Evolutionary conservation across 345 rosid genomes (phyloP), one percentile per base, ranked within the genome.

Genomic region (Melaleuca alternifolia): DNA sequence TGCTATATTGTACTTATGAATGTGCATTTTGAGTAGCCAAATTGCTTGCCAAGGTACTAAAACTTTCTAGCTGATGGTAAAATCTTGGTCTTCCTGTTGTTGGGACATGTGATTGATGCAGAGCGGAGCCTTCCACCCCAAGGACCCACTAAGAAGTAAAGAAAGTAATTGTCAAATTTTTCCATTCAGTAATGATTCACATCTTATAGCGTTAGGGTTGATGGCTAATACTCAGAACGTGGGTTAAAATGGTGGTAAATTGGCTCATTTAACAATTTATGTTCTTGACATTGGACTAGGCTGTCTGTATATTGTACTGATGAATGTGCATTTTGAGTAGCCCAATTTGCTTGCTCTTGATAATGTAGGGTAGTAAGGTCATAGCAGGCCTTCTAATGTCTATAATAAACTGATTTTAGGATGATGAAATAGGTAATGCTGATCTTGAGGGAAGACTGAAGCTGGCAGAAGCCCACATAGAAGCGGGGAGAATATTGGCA

Each of bases 401-500:
- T 44, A n/a, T 83, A 82, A 83, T 54, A 84, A 84, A 86, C 88
- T 87, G 76, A 88, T 83, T 84, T 90, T 46, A 92, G 93, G 95
- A 88, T 92, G 87, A 89, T 81, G 94, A 90, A 89, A 83, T 82
- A 51, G 87, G 50, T 88, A 87, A 86, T 85, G 88, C 89, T 83
- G 90, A 82, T 87, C 91, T 96, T 90, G 94, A 91, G 92, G 91
- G 87, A 89, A 93, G 94, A 88, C 91, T 93, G 51, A 95, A 92
- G 91, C 87, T 91, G 90, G 98, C 97, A 16, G 97, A 94, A 89
- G 95, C 93, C 71, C 98, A 97, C 90, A 90, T 96, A 87, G 99
- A 97, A 91, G 98, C 98, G 18, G 99, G 98, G 88, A 96, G 97
- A 89, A 92, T 95, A 88, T 89, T 96, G 92, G 92, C 96, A 75